Evolutionary conservation across 495 filamentous ascomycete species (phyloP).

Genomic region (Lepidopterella palustris): DNA sequence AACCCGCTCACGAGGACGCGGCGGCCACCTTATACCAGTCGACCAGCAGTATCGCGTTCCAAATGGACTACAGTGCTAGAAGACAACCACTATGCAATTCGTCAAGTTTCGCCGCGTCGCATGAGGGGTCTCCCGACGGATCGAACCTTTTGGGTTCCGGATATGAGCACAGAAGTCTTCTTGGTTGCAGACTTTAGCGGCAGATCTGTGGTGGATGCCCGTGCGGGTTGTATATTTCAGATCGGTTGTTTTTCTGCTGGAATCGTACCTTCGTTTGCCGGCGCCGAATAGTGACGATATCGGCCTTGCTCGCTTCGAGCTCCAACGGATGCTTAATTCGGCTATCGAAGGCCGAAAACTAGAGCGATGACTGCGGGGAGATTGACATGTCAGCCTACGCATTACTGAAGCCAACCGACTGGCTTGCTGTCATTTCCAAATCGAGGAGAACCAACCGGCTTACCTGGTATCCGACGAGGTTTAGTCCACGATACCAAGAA

Average conservation of each 20-base stretch:
- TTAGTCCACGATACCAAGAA: neutral
- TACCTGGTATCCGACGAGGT: neutral
- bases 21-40: constrained; percentile 18
- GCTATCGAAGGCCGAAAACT: constrained; percentile 15
- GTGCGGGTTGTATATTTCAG: neutral
- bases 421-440: constrained; percentile 7
- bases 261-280: constrained; percentile 7
- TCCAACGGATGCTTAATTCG: constrained; percentile 15
- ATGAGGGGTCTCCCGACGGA: neutral
- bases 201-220: neutral
- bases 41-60: constrained; percentile 18
- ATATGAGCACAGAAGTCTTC: neutral
- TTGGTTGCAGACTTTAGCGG: neutral
- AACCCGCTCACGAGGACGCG: constrained; percentile 23
- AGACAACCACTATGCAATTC: neutral
- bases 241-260: neutral
- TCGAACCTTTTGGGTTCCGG: neutral
- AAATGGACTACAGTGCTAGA: neutral
- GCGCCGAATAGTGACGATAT: constrained; percentile 12
- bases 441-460: neutral
- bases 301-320: constrained; percentile 15
- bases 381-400: constrained; percentile 18
- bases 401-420: constrained; percentile 3
- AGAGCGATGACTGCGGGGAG: constrained; percentile 1
- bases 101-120: neutral